These are phyloP conservation scores for Acidiella bohemica DNA, from an alignment of 495 filamentous ascomycete species.

Conservation along the genomic window DNA sequence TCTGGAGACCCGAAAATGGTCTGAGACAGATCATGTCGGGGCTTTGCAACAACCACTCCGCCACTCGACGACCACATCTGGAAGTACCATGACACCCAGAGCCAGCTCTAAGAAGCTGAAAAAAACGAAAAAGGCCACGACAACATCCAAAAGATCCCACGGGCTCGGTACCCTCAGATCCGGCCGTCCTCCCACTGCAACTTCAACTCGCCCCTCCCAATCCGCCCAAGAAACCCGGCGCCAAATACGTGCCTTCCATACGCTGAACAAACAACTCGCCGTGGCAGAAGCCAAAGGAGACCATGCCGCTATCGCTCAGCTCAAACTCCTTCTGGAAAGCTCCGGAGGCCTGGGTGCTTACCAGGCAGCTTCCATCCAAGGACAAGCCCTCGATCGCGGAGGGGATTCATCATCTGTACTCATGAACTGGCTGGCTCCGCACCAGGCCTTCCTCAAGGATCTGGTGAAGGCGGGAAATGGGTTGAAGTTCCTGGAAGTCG, in stretches of 20 bases:
- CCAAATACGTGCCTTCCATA: conserved; percentile 74
- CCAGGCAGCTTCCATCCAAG: conserved; percentile 76
- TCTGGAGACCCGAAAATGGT: too few species aligned
- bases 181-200: conserved; percentile 48
- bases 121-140: neutral
- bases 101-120: neutral
- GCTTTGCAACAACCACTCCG: too few species aligned
- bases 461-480: conserved; percentile 17
- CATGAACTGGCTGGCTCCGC: conserved; percentile 68
- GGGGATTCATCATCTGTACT: conserved; percentile 82
- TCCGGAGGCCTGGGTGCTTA: conserved; percentile 74
- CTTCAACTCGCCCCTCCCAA: conserved; percentile 36
- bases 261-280: conserved; percentile 60
- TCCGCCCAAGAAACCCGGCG: conserved; percentile 68
- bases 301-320: conserved; percentile 35
- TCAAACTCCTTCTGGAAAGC: conserved; percentile 47
- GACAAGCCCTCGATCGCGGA: conserved; percentile 70
- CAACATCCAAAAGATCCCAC: too few species aligned
- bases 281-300: conserved; percentile 56
- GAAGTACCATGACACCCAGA: too few species aligned
- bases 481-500: conserved; percentile 71
- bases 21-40: too few species aligned
- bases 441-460: conserved; percentile 23
- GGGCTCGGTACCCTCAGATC: conserved; percentile 38
- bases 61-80: too few species aligned